Percentiles rank a stretch among this genome's conserved stretches.
phyloP scores from a whole-genome alignment of 345 rosid species.

The Eucalyptus dawsonii region DNA sequence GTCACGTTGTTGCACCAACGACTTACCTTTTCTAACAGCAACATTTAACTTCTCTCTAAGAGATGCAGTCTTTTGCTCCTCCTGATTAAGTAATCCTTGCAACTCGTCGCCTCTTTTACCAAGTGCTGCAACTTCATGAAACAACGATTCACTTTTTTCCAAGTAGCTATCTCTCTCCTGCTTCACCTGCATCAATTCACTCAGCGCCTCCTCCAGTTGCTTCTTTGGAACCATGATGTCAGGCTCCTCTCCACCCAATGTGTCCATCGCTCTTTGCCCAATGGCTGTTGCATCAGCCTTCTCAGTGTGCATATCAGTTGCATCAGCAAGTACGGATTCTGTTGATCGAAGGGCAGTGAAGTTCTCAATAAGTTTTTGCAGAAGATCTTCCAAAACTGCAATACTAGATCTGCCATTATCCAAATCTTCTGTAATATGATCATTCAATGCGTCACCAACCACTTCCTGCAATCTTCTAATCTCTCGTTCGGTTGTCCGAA shows the following conservation, averaged over 20 bases:
- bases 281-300: slow-evolving; percentile 2
- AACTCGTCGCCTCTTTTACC: slow-evolving; percentile 43
- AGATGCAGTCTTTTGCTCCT: slow-evolving; percentile 80
- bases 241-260: slow-evolving; percentile 13
- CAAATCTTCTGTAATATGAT: slow-evolving; percentile 30
- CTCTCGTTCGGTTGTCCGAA: slow-evolving; percentile 29
- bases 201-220: slow-evolving; percentile 55
- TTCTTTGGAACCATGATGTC: slow-evolving; percentile 30
- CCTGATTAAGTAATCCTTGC: slow-evolving; percentile 56
- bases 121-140: slow-evolving; percentile 48
- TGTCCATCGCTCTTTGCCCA: slow-evolving; percentile 31
- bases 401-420: slow-evolving; percentile 21
- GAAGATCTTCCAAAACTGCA: slow-evolving; percentile 47
- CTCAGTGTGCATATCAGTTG: background rate
- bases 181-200: slow-evolving; percentile 34
- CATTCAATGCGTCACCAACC: slow-evolving; percentile 48
- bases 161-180: slow-evolving; percentile 61
- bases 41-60: slow-evolving; percentile 76
- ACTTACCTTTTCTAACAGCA: slow-evolving; percentile 96
- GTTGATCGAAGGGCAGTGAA: slow-evolving; percentile 9
- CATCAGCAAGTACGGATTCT: slow-evolving; percentile 12
- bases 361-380: slow-evolving; percentile 62
- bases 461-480: slow-evolving; percentile 41
- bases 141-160: slow-evolving; percentile 47
- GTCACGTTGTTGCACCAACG: slow-evolving; percentile 83